Percentiles rank a stretch among this genome's conserved stretches.
Conservation (phyloP, 257 asterid genomes). For the Forsythia viridissima region DNA sequence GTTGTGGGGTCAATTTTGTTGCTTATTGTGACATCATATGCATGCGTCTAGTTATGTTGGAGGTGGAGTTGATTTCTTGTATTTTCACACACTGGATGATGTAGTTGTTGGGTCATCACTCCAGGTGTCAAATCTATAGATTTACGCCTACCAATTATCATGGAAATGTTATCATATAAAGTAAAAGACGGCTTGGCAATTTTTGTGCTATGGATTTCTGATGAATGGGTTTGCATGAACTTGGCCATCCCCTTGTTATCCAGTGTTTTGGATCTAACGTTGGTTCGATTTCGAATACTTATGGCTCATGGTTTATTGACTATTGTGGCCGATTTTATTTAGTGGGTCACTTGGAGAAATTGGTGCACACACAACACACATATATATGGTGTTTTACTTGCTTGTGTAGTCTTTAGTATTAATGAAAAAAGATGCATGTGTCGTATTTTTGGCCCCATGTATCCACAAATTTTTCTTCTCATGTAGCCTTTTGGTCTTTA, state of each 20-base stretch:
- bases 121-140: slow-evolving; percentile 15
- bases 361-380: not conserved
- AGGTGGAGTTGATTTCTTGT: slow-evolving; percentile 11
- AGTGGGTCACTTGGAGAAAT: slow-evolving; percentile 3
- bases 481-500: not conserved
- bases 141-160: slow-evolving; percentile 4
- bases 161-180: slow-evolving; percentile 6
- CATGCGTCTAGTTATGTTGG: not conserved
- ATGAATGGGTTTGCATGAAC: slow-evolving; percentile 17
- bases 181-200: slow-evolving; percentile 14
- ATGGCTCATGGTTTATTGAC: not conserved
- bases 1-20: slow-evolving; percentile 1
- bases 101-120: slow-evolving; percentile 8
- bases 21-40: slow-evolving; percentile 14
- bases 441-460: too few relatives aligned
- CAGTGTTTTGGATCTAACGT: not conserved
- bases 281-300: slow-evolving; percentile 11
- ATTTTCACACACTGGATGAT: slow-evolving; percentile 15
- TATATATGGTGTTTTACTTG: not conserved
- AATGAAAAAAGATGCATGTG: not conserved
- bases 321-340: slow-evolving; percentile 10
- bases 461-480: not conserved
- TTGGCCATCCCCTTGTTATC: slow-evolving; percentile 16
- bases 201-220: slow-evolving; percentile 1
- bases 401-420: not conserved